Conservation (phyloP, 106 monocot species). For the Alisma plantagoaquatica region DNA sequence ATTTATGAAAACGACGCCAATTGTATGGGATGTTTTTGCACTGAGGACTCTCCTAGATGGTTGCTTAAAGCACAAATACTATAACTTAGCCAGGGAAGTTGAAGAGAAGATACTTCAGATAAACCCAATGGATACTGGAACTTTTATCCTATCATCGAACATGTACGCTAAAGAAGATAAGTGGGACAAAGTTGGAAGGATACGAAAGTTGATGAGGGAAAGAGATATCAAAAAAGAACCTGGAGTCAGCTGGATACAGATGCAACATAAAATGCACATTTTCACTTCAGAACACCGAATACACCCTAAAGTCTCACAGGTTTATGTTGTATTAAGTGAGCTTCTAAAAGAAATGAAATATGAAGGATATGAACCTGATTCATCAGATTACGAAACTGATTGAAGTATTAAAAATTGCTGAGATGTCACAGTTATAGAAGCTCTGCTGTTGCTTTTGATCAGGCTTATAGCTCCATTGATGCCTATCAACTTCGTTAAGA, state of each 20-base stretch:
- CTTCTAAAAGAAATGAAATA: constrained; percentile 27
- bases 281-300: constrained; percentile 48
- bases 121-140: constrained; percentile 52
- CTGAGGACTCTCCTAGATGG: constrained; percentile 57
- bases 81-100: constrained; percentile 31
- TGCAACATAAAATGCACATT: constrained; percentile 35
- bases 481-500: no score
- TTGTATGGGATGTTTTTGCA: constrained; percentile 48
- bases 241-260: constrained; percentile 70
- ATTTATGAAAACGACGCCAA: constrained; percentile 30
- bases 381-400: no score
- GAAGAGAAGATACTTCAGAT: constrained; percentile 41
- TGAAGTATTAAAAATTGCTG: no score
- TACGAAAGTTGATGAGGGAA: constrained; percentile 47
- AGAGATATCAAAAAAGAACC: constrained; percentile 62
- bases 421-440: no score
- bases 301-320: constrained; percentile 29
- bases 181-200: constrained; percentile 51
- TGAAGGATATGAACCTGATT: constrained; percentile 48
- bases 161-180: constrained; percentile 49
- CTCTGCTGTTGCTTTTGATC: no score
- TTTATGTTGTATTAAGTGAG: constrained; percentile 26
- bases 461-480: no score
- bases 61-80: constrained; percentile 41
- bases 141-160: constrained; percentile 51